phyloP scores from a whole-genome alignment of 129 eudicot genomes.

The Smallanthus sonchifolius region DNA sequence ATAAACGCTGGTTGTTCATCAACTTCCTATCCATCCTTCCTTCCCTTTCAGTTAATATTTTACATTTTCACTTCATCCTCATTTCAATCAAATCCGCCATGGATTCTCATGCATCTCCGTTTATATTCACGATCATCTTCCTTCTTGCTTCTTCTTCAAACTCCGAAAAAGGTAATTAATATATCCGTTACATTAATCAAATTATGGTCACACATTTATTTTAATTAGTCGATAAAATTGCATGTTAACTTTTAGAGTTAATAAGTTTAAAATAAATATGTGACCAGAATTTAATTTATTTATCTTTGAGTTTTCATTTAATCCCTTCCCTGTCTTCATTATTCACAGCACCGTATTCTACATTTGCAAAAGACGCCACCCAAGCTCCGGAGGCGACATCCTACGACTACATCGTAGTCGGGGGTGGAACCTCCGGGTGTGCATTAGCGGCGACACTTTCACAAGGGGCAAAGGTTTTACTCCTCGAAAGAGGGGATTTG shows the following conservation, averaged over 20 bases:
- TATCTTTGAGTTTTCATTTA: too few relatives aligned
- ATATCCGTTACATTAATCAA: background rate
- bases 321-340: background rate
- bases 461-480: constrained; percentile 42
- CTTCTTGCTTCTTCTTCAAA: background rate
- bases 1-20: constrained; percentile 15
- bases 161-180: background rate
- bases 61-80: background rate
- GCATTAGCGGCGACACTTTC: constrained; percentile 82
- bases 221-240: too few relatives aligned
- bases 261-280: too few relatives aligned
- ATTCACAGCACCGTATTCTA: constrained; percentile 62
- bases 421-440: constrained; percentile 96
- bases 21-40: constrained; percentile 4
- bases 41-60: background rate
- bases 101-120: background rate
- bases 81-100: constrained; percentile 2
- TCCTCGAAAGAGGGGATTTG: constrained; percentile 75
- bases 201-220: background rate
- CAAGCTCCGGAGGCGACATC: constrained; percentile 38
- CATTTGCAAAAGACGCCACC: constrained; percentile 62
- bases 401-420: constrained; percentile 77
- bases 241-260: too few relatives aligned
- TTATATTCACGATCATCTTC: background rate
- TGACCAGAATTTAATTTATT: too few relatives aligned